Evolutionary conservation across 306 rosid genomes (phyloP).

Genomic region (Neltuma alba): DNA sequence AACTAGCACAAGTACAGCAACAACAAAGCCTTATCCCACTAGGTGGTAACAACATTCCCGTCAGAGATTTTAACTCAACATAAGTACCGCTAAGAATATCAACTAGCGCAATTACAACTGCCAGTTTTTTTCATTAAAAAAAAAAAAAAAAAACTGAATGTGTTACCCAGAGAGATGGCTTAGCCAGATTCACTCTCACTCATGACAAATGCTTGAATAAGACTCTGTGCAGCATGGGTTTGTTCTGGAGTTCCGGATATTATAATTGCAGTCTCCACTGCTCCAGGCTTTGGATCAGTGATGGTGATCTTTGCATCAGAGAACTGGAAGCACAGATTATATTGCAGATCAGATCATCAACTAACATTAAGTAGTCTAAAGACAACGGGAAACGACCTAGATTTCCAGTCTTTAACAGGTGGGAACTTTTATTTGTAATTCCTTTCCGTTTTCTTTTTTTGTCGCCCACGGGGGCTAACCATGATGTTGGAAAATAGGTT

Average conservation of each 20-base stretch:
- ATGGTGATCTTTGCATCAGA: constrained; percentile 90
- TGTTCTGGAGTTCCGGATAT: constrained; percentile 98
- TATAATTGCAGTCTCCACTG: constrained; percentile 79
- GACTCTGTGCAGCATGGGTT: constrained; percentile 98
- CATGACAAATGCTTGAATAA: constrained; percentile 96
- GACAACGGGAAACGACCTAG: constrained; percentile 21
- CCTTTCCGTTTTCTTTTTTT: background rate
- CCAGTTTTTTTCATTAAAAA: background rate
- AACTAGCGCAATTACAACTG: constrained; percentile 24
- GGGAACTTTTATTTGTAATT: background rate
- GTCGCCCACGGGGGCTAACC: background rate
- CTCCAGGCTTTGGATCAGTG: constrained; percentile 88
- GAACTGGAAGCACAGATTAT: constrained; percentile 58
- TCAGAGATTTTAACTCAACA: constrained; percentile 25
- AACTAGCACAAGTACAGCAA: constrained; percentile 16
- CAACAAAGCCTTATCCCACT: too few species aligned
- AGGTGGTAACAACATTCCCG: too few species aligned
- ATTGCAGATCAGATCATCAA: constrained; percentile 36
- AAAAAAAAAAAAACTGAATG: constrained; percentile 34
- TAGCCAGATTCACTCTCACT: constrained; percentile 78
- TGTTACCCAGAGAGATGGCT: constrained; percentile 51
- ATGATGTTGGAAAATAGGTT: background rate
- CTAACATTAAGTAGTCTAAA: background rate
- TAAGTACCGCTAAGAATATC: constrained; percentile 23
- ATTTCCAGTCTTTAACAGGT: constrained; percentile 17